Percentiles rank a stretch among this genome's conserved stretches.
Conservation (phyloP, 441 rosid genomes). For the Bocquillonia castaneifolia region DNA sequence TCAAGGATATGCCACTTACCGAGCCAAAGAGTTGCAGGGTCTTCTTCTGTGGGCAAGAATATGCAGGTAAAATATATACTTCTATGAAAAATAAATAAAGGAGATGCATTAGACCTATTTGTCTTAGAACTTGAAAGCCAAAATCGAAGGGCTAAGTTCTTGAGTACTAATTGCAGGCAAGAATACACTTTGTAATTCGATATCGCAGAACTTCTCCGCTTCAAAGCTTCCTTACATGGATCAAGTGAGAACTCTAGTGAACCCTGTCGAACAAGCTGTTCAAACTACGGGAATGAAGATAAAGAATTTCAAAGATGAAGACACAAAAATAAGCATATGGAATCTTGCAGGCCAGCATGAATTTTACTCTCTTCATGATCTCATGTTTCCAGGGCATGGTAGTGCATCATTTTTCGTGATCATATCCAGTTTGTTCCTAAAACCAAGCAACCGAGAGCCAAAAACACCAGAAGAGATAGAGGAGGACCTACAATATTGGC, state of each 20-base stretch:
- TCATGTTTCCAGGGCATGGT: conserved; percentile 89
- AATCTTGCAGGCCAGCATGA: conserved; percentile 94
- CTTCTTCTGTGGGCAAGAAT: conserved; percentile 94
- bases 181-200: conserved; percentile 68
- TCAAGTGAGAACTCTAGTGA: conserved; percentile 70
- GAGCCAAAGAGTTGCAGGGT: conserved; percentile 79
- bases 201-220: conserved; percentile 61
- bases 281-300: conserved; percentile 79
- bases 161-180: conserved; percentile 45
- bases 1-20: conserved; percentile 81
- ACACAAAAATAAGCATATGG: conserved; percentile 78
- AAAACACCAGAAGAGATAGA: conserved; percentile 75
- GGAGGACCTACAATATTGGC: conserved; percentile 90
- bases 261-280: conserved; percentile 84
- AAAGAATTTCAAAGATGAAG: conserved; percentile 74
- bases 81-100: no score
- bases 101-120: not conserved
- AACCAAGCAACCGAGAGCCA: conserved; percentile 73
- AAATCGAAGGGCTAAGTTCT: not conserved
- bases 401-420: conserved; percentile 78
- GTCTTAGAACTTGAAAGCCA: not conserved
- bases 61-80: no score
- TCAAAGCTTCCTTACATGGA: conserved; percentile 69
- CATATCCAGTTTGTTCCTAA: conserved; percentile 70
- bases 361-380: conserved; percentile 78